Percentiles rank a stretch among this genome's conserved stretches.
Conservation (phyloP, 2,329 filamentous ascomycete genomes). For the Aspergillus chevalieri region DNA sequence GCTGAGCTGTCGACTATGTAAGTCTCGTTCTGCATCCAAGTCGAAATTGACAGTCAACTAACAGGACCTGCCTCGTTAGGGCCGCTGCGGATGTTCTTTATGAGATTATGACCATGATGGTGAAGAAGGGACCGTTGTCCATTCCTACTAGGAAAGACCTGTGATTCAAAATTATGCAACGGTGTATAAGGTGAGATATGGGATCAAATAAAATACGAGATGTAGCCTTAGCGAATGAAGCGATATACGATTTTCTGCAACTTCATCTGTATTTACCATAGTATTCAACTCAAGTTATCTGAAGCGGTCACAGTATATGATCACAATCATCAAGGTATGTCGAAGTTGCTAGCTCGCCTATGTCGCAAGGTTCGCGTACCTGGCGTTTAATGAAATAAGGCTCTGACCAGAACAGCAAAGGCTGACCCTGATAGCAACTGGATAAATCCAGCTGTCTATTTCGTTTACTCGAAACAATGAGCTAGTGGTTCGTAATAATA, state of each 20-base stretch:
- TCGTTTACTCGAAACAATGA: too few species aligned
- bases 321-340: background rate
- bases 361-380: background rate
- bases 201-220: too few species aligned
- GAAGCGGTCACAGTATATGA: background rate
- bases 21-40: conserved; percentile 5
- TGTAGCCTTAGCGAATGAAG: too few species aligned
- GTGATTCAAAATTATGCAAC: background rate
- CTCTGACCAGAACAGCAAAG: background rate
- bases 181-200: too few species aligned
- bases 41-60: background rate
- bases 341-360: background rate
- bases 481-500: too few species aligned
- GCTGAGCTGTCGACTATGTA: conserved; percentile 52
- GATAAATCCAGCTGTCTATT: too few species aligned
- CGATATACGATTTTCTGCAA: too few species aligned
- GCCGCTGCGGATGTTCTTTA: conserved; percentile 58
- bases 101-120: conserved; percentile 76
- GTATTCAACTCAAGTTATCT: background rate
- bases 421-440: background rate
- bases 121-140: conserved; percentile 64
- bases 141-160: background rate
- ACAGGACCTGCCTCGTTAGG: conserved; percentile 10
- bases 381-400: background rate
- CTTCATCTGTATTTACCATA: too few species aligned